Evolutionary conservation across 345 rosid genomes (phyloP), one percentile per base, ranked within the genome.

Genomic region (Moricandia moricandioides): DNA sequence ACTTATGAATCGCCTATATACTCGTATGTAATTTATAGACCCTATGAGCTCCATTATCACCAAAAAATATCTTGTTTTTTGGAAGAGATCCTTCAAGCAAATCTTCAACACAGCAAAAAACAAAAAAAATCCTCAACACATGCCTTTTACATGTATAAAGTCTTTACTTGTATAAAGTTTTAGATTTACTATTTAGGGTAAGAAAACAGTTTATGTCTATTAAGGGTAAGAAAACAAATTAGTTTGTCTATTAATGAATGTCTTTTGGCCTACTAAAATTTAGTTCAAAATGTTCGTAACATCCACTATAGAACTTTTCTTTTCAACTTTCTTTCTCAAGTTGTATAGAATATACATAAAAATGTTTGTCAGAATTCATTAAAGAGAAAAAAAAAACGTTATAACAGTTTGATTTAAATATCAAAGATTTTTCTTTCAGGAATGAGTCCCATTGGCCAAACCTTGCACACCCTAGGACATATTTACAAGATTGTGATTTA

Each of bases 101-200:
- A 78, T 67, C 69, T 66, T 66, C 73, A 67, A 37, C 49, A 59
- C 26, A 17, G n/a, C n/a, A n/a, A n/a, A n/a, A n/a, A n/a, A n/a
- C n/a, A n/a, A n/a, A n/a, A n/a, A n/a, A 72, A 51, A 78, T 67
- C 69, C 59, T 66, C 73, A 67, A 37, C 49, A 59, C 26, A 17
- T 59, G 69, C 30, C 65, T 71, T 49, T 69, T 59, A 58, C 67
- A 49, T 35, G 2, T 49, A 65, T 26, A 71, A 59, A 71, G 77
- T n/a, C n/a, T n/a, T 69, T 59, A 58, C 67, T 59, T 35, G 2
- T 49, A 65, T 26, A 71, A 59, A 71, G 77, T n/a, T 66, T 35
- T n/a, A 52, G 13, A 21, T 18, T 59, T 66, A 78, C 76, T 77
- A 65, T 70, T 56, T 70, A 66, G 18, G 68, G 81, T 71, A 49